Percentiles rank a stretch among this genome's conserved stretches.
Evolutionary conservation across 352 stramenopile genomes (phyloP).

Genomic region (Globisporangium paddicum): DNA sequence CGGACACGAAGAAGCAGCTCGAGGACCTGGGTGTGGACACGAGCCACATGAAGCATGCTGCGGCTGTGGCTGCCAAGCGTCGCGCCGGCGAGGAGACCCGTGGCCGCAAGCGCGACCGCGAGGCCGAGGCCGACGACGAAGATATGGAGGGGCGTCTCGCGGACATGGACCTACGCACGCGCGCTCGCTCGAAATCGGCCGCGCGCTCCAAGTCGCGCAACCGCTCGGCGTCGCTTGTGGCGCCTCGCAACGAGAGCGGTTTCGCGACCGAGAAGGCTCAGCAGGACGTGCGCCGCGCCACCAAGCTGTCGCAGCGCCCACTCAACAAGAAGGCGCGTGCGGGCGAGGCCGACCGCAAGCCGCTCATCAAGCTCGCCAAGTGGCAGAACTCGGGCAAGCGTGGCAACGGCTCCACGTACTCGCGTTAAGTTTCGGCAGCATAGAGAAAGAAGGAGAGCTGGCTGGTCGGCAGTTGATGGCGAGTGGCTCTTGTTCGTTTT

Average conservation of each 20-base stretch:
- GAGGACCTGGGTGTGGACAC: slow-evolving; percentile 90
- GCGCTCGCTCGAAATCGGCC: slow-evolving; percentile 67
- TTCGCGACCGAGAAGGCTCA: slow-evolving; percentile 52
- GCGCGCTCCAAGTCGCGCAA: slow-evolving; percentile 77
- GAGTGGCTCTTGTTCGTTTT: slow-evolving; percentile 10
- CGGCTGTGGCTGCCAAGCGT: slow-evolving; percentile 62
- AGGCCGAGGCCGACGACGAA: slow-evolving; percentile 73
- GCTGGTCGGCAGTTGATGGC: background rate
- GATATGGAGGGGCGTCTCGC: slow-evolving; percentile 82
- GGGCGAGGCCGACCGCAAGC: slow-evolving; percentile 78
- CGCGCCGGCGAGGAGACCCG: slow-evolving; percentile 63
- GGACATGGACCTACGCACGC: slow-evolving; percentile 62
- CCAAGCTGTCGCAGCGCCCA: slow-evolving; percentile 60
- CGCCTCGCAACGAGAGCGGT: slow-evolving; percentile 65
- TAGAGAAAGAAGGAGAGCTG: slow-evolving; percentile 14
- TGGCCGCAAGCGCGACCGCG: slow-evolving; percentile 81
- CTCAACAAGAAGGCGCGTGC: slow-evolving; percentile 78
- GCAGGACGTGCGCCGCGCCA: slow-evolving; percentile 40
- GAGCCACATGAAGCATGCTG: slow-evolving; percentile 88
- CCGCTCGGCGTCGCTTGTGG: slow-evolving; percentile 72
- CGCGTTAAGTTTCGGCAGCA: slow-evolving; percentile 53
- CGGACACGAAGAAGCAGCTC: slow-evolving; percentile 89
- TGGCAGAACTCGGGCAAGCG: slow-evolving; percentile 89
- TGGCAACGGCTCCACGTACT: slow-evolving; percentile 66
- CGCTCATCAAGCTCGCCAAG: slow-evolving; percentile 81